These are phyloP conservation scores for Rickenella mellea DNA, from an alignment of 768 basidiomycete species.

Conservation along the genomic window DNA sequence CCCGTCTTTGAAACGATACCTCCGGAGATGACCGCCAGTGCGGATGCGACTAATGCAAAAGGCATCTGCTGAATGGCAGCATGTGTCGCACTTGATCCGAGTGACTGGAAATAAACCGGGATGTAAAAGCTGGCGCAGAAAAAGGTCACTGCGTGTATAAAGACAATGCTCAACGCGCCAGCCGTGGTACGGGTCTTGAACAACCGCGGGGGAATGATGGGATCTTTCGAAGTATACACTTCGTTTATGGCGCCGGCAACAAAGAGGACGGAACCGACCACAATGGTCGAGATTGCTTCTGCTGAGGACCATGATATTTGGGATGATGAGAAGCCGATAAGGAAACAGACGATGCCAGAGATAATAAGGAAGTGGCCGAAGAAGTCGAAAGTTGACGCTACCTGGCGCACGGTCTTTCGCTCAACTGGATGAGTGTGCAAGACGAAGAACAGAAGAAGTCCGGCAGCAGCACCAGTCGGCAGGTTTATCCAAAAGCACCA, in stretches of 20 bases:
- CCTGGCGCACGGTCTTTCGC: constrained; percentile 19
- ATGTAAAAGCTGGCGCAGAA: constrained; percentile 24
- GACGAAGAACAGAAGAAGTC: constrained; percentile 21
- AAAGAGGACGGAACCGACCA: constrained; percentile 23
- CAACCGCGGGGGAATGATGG: constrained; percentile 30
- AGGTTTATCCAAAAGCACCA: constrained; percentile 31
- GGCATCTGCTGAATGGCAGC: constrained; percentile 27
- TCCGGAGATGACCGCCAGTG: constrained; percentile 15
- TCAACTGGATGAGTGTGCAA: constrained; percentile 25
- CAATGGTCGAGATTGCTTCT: constrained; percentile 27
- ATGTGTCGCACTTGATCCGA: constrained; percentile 26
- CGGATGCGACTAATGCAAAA: constrained; percentile 18
- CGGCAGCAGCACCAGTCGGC: constrained; percentile 27
- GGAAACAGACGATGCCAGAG: constrained; percentile 24
- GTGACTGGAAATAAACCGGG: constrained; percentile 32
- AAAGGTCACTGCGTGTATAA: constrained; percentile 25
- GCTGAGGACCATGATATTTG: constrained; percentile 16
- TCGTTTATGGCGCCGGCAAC: constrained; percentile 24
- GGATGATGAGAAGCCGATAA: constrained; percentile 26
- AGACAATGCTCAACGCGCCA: constrained; percentile 18
- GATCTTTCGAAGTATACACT: constrained; percentile 20
- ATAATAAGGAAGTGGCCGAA: constrained; percentile 26
- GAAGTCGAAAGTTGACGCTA: constrained; percentile 28
- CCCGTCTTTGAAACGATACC: constrained; percentile 17
- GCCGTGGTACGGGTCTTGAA: constrained; percentile 32